Conservation (phyloP, 768 basidiomycete species). For the Phallus indusiatus region DNA sequence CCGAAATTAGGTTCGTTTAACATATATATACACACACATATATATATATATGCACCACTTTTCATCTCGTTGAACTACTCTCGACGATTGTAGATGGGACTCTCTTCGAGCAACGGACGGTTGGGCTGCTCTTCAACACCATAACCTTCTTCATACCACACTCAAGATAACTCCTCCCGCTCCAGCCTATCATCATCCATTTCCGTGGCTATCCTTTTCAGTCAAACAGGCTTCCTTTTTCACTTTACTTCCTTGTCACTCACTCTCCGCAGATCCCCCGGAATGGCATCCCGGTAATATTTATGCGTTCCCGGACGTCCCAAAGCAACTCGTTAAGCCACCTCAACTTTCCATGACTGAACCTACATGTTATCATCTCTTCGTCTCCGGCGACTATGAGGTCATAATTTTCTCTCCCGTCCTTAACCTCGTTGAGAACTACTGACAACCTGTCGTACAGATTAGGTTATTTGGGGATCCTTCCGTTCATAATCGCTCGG, state of each 20-base stretch:
- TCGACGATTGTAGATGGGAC: constrained; percentile 44
- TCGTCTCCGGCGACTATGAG: constrained; percentile 81
- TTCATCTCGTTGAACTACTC: not conserved
- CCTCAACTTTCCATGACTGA: constrained; percentile 34
- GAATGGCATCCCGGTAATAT: constrained; percentile 83
- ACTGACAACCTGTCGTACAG: constrained; percentile 26
- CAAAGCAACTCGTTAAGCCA: constrained; percentile 39
- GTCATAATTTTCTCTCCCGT: constrained; percentile 24
- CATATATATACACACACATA: not conserved
- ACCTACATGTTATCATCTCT: constrained; percentile 53
- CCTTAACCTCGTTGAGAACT: not conserved
- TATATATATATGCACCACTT: not conserved
- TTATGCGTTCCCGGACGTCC: constrained; percentile 53
- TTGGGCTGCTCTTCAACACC: constrained; percentile 81
- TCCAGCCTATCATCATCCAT: not conserved
- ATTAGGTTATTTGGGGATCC: constrained; percentile 83
- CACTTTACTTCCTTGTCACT: constrained; percentile 41
- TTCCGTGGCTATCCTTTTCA: constrained; percentile 46
- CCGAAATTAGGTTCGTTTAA: constrained; percentile 41
- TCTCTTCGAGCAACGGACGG: constrained; percentile 68
- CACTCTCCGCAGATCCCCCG: constrained; percentile 19
- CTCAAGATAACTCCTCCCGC: constrained; percentile 47
- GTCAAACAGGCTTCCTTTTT: constrained; percentile 72
- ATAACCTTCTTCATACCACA: constrained; percentile 56
- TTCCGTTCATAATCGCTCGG: constrained; percentile 24